These are phyloP conservation scores for Plenodomus tracheiphilus DNA, from an alignment of 2,329 filamentous ascomycete genomes.

Conservation along the genomic window DNA sequence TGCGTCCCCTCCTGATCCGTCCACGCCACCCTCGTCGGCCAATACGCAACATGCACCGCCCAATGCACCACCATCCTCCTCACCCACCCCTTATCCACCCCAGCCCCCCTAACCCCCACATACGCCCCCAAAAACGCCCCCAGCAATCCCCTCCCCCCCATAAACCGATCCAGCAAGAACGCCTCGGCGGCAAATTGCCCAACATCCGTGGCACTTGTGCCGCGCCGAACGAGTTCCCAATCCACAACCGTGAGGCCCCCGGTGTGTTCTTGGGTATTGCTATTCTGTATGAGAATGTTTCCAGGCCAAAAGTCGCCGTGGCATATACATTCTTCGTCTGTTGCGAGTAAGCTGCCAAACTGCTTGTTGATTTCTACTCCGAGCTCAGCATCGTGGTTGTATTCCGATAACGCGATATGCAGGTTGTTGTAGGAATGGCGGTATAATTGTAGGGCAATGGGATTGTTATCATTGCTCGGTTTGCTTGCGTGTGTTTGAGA, in stretches of 20 bases:
- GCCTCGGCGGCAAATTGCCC: slow-evolving; percentile 45
- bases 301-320: slow-evolving; percentile 48
- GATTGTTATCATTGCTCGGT: slow-evolving; percentile 29
- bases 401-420: slow-evolving; percentile 18
- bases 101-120: slow-evolving; percentile 4
- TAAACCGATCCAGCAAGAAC: slow-evolving; percentile 41
- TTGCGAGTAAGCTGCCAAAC: slow-evolving; percentile 30
- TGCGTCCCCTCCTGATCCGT: slow-evolving; percentile 26
- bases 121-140: slow-evolving; percentile 35
- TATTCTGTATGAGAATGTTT: slow-evolving; percentile 28
- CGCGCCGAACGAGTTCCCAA: slow-evolving; percentile 43
- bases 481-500: not conserved
- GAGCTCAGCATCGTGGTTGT: slow-evolving; percentile 27
- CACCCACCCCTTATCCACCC: slow-evolving; percentile 24
- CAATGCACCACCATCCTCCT: slow-evolving; percentile 39
- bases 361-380: slow-evolving; percentile 29
- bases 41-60: slow-evolving; percentile 41
- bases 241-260: slow-evolving; percentile 34
- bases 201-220: slow-evolving; percentile 42
- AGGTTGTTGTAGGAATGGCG: slow-evolving; percentile 38
- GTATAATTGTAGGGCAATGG: slow-evolving; percentile 30
- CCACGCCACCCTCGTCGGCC: slow-evolving; percentile 40
- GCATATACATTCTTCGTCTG: slow-evolving; percentile 40
- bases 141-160: slow-evolving; percentile 32
- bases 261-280: slow-evolving; percentile 10